Evolutionary conservation across 2,329 filamentous ascomycete genomes (phyloP).

Genomic region (Calycina marina): DNA sequence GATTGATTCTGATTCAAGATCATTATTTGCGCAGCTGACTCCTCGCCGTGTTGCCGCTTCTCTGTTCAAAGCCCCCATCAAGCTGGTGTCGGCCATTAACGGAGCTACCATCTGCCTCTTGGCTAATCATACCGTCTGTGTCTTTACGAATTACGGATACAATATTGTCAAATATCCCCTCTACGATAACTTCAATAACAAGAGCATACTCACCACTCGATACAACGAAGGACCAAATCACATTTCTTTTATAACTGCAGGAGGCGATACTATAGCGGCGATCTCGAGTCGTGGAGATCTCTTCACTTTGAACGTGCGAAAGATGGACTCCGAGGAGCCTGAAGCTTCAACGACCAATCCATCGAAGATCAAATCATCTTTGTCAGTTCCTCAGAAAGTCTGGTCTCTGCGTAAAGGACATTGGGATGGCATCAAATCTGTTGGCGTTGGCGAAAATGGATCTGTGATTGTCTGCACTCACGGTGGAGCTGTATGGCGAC

Average conservation of each 20-base stretch:
- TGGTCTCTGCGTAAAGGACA: constrained; percentile 68
- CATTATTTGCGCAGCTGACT: constrained; percentile 65
- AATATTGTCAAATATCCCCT: constrained; percentile 77
- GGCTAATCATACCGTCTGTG: constrained; percentile 76
- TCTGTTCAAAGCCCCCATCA: constrained; percentile 56
- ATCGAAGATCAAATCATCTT: constrained; percentile 69
- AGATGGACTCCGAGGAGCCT: constrained; percentile 38
- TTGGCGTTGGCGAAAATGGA: constrained; percentile 80
- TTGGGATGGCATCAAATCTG: constrained; percentile 64
- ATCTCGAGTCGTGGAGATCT: constrained; percentile 74
- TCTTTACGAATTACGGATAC: constrained; percentile 93
- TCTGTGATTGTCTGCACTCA: constrained; percentile 89
- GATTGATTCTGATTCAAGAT: constrained; percentile 88
- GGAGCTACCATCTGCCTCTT: constrained; percentile 76
- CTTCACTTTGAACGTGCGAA: constrained; percentile 69
- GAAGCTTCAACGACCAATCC: constrained; percentile 80
- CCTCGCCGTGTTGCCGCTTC: constrained; percentile 83
- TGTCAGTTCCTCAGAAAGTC: constrained; percentile 65
- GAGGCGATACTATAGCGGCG: constrained; percentile 84
- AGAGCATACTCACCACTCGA: constrained; percentile 50
- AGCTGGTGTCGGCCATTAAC: constrained; percentile 76
- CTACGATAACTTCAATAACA: constrained; percentile 53
- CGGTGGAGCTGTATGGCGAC: constrained; percentile 84
- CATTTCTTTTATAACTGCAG: constrained; percentile 65
- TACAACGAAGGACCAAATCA: constrained; percentile 51